Conservation (phyloP, 371 early-diverging fungal species). For the Conidiobolus incongruus region DNA sequence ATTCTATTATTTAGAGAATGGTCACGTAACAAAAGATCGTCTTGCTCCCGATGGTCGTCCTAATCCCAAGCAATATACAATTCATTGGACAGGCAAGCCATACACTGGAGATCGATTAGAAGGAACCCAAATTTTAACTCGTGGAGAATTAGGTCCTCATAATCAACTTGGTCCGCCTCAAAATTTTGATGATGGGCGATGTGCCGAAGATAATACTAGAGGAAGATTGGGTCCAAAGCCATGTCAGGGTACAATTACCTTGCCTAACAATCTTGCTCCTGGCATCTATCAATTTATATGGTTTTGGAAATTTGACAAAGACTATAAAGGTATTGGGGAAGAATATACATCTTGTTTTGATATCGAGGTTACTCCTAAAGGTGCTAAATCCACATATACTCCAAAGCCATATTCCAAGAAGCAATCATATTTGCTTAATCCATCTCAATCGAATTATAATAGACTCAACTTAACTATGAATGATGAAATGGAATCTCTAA, state of each 20-base stretch:
- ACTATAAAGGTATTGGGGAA: conserved; percentile 8
- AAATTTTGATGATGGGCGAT: conserved; percentile 4
- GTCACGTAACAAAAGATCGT: conserved; percentile 10
- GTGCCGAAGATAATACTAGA: conserved; percentile 3
- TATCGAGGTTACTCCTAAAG: conserved; percentile 6
- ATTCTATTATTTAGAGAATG: conserved; percentile 12
- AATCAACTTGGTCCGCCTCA: conserved; percentile 6
- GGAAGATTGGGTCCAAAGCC: conserved; percentile 1
- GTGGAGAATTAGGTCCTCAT: conserved; percentile 7
- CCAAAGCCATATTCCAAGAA: no score
- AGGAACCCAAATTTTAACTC: conserved; percentile 4
- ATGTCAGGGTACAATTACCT: conserved; percentile 9
- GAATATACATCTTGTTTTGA: conserved; percentile 17
- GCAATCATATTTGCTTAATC: no score
- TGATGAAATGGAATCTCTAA: no score
- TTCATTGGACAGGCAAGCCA: conserved; percentile 8
- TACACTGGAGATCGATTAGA: conserved; percentile 6
- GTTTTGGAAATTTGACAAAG: conserved; percentile 17
- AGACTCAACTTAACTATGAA: no score
- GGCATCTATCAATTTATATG: conserved; percentile 13
- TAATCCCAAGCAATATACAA: conserved; percentile 4
- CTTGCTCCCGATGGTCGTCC: conserved; percentile 6
- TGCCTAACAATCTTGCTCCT: conserved; percentile 8
- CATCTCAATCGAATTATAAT: no score
- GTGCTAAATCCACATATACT: no score